Base-by-base conservation (phyloP, 768 basidiomycete species). In the Inosperma sp. region DNA sequence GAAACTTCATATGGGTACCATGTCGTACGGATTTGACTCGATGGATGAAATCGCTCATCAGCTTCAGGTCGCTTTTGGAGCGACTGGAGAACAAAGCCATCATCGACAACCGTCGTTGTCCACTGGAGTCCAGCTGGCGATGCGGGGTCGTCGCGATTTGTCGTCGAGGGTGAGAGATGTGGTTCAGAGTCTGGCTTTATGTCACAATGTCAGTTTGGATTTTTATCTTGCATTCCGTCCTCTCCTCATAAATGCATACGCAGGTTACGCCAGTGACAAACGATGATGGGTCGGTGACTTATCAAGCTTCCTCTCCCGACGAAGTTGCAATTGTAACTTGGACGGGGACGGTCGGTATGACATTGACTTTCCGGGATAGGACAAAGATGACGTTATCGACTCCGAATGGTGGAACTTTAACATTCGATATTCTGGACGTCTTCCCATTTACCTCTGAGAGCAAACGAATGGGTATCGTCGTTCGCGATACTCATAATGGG, bases 401-500 rank as follows among this genome's bases (percentile, higher is more conserved):
- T 0, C 85, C 90, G 0, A 65, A 77, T 4, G 88, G 88, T 7
- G 61, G 72, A 1, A 73, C 73, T 7, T 65, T 94, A 42, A 71
- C 74, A 9, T 98, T 84, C 62, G 92, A 93, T 49, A 82, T 99
- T 44, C 84, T 98, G 48, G 87, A 94, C 42, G 81, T 99, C 52
- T 99, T 99, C 70, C 96, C 96, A 0, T 98, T 99, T 72, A 98
- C 95, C 0, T 96, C 93, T 10, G 96, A 98, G 67, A 93, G 93
- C 1, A 98, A 99, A 68, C 89, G 96, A 23, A 99, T 98, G 96
- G 94, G 96, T 26, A 97, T 98, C 62, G 79, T 99, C 60, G 87
- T 98, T 27, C 84, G 88, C 21, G 94, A 97, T 49, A 65, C 71
- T 0, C 75, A 80, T 27, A 77, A 80, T 0, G 83, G 86, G 43